Base-by-base conservation (phyloP, 2,329 filamentous ascomycete genomes). In the Beauveria sp. region DNA sequence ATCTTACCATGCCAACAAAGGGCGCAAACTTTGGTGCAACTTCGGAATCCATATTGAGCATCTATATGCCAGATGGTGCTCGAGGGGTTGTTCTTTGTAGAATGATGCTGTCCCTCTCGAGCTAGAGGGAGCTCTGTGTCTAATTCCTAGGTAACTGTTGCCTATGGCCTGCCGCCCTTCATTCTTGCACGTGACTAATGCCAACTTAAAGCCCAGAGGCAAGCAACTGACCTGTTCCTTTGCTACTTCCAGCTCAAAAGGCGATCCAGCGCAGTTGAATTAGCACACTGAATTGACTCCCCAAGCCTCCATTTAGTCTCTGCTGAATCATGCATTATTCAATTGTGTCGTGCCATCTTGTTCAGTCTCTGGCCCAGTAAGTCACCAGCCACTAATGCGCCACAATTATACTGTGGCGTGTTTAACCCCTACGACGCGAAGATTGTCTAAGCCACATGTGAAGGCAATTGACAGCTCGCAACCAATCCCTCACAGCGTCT, bases 1-100 rank as follows among this genome's bases (percentile, higher is more conserved):
- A 60, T 78, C 86, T 77, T 80, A 92, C 89, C 89, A 93, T 91
- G 80, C 90, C 90, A 74, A 93, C 83, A 80, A 93, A 95, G 69
- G 90, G 90, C 78, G 90, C 90, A 74, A 93, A 93, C 77, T 89
- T 90, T 69, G 90, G 90, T 63, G 87, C 80, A 65, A 86, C 76
- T 67, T 86, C 84, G 53, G 83, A 84, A 67, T 82, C 69, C 83
- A 85, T 85, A 65, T 54, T 77, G 69, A 8, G 34, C 18, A 14
- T 26, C 22, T 57, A 30, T 58, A 38, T 22, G 57, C 66, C 45
- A 40, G 58, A 30, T 42, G 43, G 5, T 42, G 10, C 42, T 49
- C 30, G 16, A 30, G 26, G 18, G 26, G n/a, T 28, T 51, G n/a
- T 28, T 38, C 18, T 14, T 20, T 53, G 47, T 28, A 20, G 14